Evolutionary conservation across 1,284 basidiomycete genomes (phyloP), one percentile per base, ranked within the genome.

Genomic region (Puccinia brachypodii): DNA sequence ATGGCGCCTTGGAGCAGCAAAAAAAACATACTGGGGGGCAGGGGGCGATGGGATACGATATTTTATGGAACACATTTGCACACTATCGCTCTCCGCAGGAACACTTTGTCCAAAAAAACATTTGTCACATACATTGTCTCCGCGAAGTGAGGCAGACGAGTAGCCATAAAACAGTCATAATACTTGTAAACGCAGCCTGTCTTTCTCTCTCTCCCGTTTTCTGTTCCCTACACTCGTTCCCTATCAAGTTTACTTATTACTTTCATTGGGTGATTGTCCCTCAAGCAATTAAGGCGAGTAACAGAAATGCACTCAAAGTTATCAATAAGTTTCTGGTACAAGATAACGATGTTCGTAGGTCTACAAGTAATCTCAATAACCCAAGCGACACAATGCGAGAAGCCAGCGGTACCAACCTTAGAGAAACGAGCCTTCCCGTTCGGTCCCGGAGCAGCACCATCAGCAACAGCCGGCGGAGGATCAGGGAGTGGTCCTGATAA

Each of bases 111-210:
- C n/a, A n/a, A 38, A 28, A 1, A 22, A 42, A 68, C 7, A 25
- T 22, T 6, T 22, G 11, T 9, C n/a, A n/a, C 60, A 38, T 64
- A 64, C 60, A 38, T 36, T 31, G 9, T 40, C 33, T 33, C 60
- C 60, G 33, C 33, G 13, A 25, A 28, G 7, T 28, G 64, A 36
- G 19, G 1, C 28, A 14, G 22, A 22, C 40, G 19, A 68, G 40
- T 40, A 68, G 64, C 64, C 28, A 68, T 44, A 42, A 68, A 44
- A 44, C 64, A 44, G 64, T n/a, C n/a, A n/a, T n/a, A n/a, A 40
- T 38, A n/a, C 64, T 68, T 68, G 40, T 25, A 44, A 68, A 44
- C 36, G 14, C 36, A 38, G 36, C 25, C 64, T 44, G 19, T 66
- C 62, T n/a, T 2, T 68, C 36, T 25, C 3, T 68, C 38, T 16